phyloP scores from a whole-genome alignment of 257 asterid genomes.

The Echium plantagineum region DNA sequence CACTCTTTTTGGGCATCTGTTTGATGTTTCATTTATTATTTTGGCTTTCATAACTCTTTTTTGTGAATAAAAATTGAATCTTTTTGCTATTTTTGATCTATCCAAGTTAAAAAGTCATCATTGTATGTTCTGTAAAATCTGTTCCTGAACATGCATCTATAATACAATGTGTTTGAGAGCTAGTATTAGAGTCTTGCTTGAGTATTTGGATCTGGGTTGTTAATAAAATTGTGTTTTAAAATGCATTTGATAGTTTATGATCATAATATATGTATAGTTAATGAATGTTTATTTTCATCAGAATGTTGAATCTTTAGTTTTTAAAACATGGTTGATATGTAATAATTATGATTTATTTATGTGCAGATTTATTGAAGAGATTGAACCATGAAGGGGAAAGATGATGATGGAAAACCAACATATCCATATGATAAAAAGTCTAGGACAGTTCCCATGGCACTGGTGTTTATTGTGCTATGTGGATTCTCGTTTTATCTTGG shows the following conservation, averaged over 20 bases:
- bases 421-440: conserved; percentile 26
- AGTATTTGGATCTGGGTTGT: not conserved
- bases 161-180: not conserved
- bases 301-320: not conserved
- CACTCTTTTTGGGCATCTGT: no score
- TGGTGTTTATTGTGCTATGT: conserved; percentile 39
- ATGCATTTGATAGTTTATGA: not conserved
- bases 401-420: conserved; percentile 21
- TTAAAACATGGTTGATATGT: no score
- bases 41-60: no score
- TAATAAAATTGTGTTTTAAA: no score
- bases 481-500: conserved; percentile 65
- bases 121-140: not conserved
- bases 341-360: not conserved
- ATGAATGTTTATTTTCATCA: not conserved
- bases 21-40: no score
- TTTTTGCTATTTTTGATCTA: no score
- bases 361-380: not conserved
- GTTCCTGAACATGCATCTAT: not conserved
- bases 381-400: conserved; percentile 38
- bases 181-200: no score
- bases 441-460: conserved; percentile 28
- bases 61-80: no score
- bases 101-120: no score
- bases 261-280: not conserved